Evolutionary conservation across 2,329 filamentous ascomycete species (phyloP).

Genomic region (Verticillium klebahnii): DNA sequence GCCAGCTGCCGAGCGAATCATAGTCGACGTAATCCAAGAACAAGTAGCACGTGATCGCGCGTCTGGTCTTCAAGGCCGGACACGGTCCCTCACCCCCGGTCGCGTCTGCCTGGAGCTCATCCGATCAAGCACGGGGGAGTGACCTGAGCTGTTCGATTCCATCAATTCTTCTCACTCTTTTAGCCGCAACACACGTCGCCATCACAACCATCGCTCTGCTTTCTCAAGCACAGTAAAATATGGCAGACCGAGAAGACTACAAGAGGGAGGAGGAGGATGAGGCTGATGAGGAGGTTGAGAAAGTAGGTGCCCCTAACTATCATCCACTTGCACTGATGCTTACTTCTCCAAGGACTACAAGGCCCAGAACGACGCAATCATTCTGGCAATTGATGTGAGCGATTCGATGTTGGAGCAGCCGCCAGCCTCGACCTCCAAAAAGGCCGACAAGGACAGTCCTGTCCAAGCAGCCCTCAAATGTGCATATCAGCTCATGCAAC

Average conservation of each 20-base stretch:
- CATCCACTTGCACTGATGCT: not conserved
- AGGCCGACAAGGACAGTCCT: constrained; percentile 72
- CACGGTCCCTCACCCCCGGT: constrained; percentile 1
- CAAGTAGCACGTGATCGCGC: not conserved
- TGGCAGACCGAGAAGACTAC: constrained; percentile 38
- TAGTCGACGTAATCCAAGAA: not conserved
- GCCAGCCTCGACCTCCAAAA: constrained; percentile 62
- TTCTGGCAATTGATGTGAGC: constrained; percentile 93
- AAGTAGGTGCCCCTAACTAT: constrained; percentile 35
- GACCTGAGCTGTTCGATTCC: not conserved
- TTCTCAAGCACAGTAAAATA: constrained; percentile 5
- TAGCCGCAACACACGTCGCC: not conserved
- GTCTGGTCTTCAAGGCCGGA: not conserved
- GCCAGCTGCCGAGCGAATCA: not conserved
- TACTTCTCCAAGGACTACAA: constrained; percentile 66
- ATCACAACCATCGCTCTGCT: not conserved
- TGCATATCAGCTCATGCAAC: constrained; percentile 92
- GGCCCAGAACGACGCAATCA: constrained; percentile 91
- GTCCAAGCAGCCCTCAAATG: constrained; percentile 85
- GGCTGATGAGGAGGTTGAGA: constrained; percentile 51
- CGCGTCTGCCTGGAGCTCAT: constrained; percentile 8
- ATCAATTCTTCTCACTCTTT: not conserved
- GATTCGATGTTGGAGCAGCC: constrained; percentile 75
- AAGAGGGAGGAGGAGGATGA: constrained; percentile 60
- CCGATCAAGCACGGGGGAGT: not conserved